These are phyloP conservation scores for Hypomontagnella submonticulosa DNA, from an alignment of 495 filamentous ascomycete species.

Conservation along the genomic window DNA sequence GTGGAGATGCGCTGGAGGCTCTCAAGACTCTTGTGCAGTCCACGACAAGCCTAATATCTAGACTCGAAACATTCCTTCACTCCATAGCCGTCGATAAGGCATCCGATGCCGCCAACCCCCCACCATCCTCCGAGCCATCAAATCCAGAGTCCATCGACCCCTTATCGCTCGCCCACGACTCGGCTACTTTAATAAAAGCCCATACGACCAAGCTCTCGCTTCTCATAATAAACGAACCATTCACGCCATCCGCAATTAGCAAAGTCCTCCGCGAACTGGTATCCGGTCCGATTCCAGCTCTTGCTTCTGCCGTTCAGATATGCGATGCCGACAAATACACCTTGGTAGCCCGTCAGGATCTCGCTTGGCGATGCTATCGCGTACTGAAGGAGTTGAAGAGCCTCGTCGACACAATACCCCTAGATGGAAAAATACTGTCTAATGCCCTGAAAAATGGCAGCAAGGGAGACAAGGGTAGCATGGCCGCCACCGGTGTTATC, in stretches of 20 bases:
- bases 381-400: slow-evolving; percentile 60
- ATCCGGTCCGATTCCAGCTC: slow-evolving; percentile 72
- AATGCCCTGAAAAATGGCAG: slow-evolving; percentile 57
- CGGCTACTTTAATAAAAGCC: slow-evolving; percentile 73
- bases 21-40: slow-evolving; percentile 52
- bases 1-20: slow-evolving; percentile 44
- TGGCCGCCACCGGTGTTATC: slow-evolving; percentile 68
- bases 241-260: slow-evolving; percentile 78
- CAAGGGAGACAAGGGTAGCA: slow-evolving; percentile 60
- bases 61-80: slow-evolving; percentile 52
- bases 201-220: slow-evolving; percentile 89
- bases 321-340: slow-evolving; percentile 69
- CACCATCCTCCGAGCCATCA: slow-evolving; percentile 8
- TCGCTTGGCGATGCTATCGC: slow-evolving; percentile 56
- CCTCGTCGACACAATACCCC: slow-evolving; percentile 58
- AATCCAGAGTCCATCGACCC: slow-evolving; percentile 52
- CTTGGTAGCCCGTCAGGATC: slow-evolving; percentile 65
- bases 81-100: slow-evolving; percentile 38
- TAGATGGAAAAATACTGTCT: slow-evolving; percentile 57
- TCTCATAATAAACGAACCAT: slow-evolving; percentile 83
- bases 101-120: not conserved
- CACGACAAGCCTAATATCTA: slow-evolving; percentile 46
- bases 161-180: slow-evolving; percentile 68
- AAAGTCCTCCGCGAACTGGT: slow-evolving; percentile 73
- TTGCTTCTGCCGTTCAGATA: slow-evolving; percentile 74